A percentile compares a stretch with the other conserved stretches of the same genome.
Conservation (phyloP, 2,329 filamentous ascomycete species). For the Diaporthe australafricana region DNA sequence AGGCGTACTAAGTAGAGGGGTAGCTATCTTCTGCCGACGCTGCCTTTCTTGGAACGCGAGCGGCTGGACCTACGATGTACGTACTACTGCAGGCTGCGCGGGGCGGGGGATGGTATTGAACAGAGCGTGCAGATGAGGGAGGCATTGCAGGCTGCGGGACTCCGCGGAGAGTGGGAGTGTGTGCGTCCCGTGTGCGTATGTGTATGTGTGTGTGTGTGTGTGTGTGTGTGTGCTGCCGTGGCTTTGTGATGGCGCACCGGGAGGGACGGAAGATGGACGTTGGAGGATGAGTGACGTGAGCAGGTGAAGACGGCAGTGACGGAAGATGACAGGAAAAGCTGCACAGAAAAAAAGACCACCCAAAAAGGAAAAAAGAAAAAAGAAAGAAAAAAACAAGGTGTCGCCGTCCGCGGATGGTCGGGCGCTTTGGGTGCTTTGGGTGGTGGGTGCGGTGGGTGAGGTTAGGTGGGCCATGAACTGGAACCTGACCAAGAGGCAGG, state of each 20-base stretch:
- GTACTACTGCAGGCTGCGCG: slow-evolving; percentile 14
- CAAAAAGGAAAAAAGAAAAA: not conserved
- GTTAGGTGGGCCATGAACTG: not conserved
- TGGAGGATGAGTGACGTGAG: not conserved
- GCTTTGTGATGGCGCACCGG: not conserved
- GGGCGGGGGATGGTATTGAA: not conserved
- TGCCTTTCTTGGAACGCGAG: slow-evolving; percentile 3
- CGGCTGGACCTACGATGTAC: not conserved
- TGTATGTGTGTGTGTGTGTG: not conserved
- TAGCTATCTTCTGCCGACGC: not conserved
- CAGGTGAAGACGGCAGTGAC: not conserved
- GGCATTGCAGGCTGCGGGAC: not conserved
- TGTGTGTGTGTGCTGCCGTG: not conserved
- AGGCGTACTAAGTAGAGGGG: not conserved
- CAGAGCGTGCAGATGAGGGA: not conserved
- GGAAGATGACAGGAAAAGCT: slow-evolving; percentile 1
- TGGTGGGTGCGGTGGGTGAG: not conserved
- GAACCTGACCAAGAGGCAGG: slow-evolving; percentile 1
- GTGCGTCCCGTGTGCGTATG: not conserved
- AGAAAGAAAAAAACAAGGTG: not conserved
- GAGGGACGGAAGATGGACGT: no score
- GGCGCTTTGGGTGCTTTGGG: no score
- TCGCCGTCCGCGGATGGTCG: not conserved
- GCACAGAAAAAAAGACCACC: no score
- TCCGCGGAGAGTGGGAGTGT: no score